Evolutionary conservation across 176 grass and related monocot genomes (phyloP).

Genomic region (Oryza glaberrima): DNA sequence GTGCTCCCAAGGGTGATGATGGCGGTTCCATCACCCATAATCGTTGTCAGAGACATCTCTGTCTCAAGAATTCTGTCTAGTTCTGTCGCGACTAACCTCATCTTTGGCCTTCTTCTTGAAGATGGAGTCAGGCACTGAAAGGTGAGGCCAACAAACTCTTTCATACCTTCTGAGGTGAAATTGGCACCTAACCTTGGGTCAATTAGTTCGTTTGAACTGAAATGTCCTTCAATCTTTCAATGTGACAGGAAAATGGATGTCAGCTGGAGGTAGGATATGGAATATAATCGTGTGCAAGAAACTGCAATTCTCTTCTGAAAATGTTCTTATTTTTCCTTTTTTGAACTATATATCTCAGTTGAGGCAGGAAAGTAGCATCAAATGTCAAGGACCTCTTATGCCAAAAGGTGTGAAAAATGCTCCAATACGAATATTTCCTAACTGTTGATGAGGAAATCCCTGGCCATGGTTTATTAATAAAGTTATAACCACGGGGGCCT

Average conservation of each 20-base stretch:
- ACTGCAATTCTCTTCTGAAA: background rate
- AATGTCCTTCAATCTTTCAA: conserved; percentile 72
- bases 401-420: conserved; percentile 18
- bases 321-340: conserved; percentile 11
- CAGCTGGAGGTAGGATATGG: conserved; percentile 30
- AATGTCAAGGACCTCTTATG: background rate
- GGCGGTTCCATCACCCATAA: conserved; percentile 93
- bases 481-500: no score
- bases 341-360: background rate
- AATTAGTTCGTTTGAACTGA: conserved; percentile 67
- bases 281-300: conserved; percentile 23
- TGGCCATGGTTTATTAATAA: background rate
- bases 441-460: conserved; percentile 13
- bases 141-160: conserved; percentile 64
- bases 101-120: conserved; percentile 67
- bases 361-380: conserved; percentile 9
- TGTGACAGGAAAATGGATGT: conserved; percentile 40
- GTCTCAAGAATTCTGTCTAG: conserved; percentile 85
- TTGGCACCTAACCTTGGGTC: conserved; percentile 75
- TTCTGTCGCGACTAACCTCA: conserved; percentile 61
- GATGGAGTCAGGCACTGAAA: conserved; percentile 82
- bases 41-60: conserved; percentile 84
- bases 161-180: conserved; percentile 94
- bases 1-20: conserved; percentile 95
- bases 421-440: conserved; percentile 15